phyloP scores from a whole-genome alignment of 169 alveolate species.

The Cystoisospora suis region DNA sequence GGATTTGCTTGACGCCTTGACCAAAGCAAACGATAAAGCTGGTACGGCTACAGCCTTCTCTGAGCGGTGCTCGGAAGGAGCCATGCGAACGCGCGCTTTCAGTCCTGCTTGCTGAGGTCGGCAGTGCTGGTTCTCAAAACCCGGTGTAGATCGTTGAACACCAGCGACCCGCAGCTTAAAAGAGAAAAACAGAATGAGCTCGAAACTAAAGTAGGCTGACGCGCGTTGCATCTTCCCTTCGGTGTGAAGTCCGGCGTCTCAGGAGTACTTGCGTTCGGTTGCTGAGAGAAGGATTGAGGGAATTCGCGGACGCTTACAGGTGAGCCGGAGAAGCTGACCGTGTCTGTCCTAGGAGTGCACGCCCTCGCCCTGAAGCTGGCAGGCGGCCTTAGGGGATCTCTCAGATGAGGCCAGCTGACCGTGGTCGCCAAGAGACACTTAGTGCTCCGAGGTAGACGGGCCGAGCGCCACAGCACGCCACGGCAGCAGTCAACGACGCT shows the following conservation, averaged over 20 bases:
- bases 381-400: no score
- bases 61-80: neutral
- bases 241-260: neutral
- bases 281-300: constrained; percentile 1
- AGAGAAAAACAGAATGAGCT: neutral
- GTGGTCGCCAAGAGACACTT: no score
- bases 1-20: constrained; percentile 38
- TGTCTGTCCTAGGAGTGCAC: no score
- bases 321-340: no score
- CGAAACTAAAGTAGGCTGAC: neutral
- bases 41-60: constrained; percentile 30
- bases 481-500: neutral
- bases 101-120: neutral
- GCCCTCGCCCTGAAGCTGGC: no score
- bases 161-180: neutral
- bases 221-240: no score
- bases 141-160: neutral
- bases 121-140: no score
- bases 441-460: no score
- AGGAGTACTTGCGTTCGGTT: constrained; percentile 30
- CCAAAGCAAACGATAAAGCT: constrained; percentile 55
- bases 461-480: no score
- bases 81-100: neutral
- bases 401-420: no score
- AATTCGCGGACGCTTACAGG: neutral